phyloP scores from a whole-genome alignment of 73 alveolate genomes.

The Paramecium pentaurelia region DNA sequence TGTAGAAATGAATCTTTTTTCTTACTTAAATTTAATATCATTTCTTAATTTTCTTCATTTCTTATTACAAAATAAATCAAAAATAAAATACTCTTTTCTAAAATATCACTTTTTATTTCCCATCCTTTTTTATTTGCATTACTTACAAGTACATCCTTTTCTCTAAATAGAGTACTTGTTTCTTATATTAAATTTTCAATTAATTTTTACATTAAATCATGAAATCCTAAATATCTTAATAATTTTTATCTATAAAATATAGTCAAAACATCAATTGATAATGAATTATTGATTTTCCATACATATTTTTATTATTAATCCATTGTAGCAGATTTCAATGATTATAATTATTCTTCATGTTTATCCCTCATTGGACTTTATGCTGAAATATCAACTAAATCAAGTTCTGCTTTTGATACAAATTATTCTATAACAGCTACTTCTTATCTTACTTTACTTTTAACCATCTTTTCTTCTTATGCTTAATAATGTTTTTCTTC shows the following conservation, averaged over 20 bases:
- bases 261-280: neutral
- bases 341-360: neutral
- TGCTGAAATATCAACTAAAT: neutral
- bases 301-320: neutral
- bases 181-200: constrained; percentile 22
- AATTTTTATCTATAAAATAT: constrained; percentile 3
- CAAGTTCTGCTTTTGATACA: constrained; percentile 9
- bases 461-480: constrained; percentile 1
- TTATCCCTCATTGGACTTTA: neutral
- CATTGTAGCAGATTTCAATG: neutral
- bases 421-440: neutral
- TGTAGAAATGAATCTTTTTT: neutral
- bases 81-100: neutral
- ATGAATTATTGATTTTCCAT: constrained; percentile 19
- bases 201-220: neutral
- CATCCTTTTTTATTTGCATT: constrained; percentile 15
- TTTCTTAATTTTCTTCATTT: constrained; percentile 40
- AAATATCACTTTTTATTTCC: constrained; percentile 40
- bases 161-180: constrained; percentile 10
- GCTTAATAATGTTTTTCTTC: constrained; percentile 44
- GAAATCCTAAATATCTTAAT: constrained; percentile 12
- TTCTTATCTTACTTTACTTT: constrained; percentile 22
- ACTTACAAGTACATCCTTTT: constrained; percentile 1
- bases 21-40: neutral
- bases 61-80: constrained; percentile 30